A percentile compares a stretch with the other conserved stretches of the same genome.
These are phyloP conservation scores for Bruguiera gymnorhiza DNA, from an alignment of 345 rosid species.

Conservation along the genomic window DNA sequence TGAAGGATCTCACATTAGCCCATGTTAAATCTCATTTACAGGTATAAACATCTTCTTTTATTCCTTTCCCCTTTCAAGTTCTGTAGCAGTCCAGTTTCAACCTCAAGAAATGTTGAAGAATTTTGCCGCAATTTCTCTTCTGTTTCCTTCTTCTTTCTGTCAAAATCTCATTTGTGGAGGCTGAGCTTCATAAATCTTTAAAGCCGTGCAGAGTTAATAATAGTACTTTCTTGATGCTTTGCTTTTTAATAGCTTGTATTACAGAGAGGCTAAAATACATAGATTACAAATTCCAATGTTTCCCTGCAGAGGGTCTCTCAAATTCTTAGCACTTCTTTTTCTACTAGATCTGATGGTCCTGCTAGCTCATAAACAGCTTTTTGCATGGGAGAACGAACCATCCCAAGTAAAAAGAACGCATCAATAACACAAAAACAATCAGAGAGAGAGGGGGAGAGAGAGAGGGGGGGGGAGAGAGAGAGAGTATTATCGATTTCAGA, in stretches of 20 bases:
- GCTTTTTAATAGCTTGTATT: constrained; percentile 29
- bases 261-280: constrained; percentile 26
- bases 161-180: not conserved
- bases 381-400: constrained; percentile 72
- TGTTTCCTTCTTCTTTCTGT: not conserved
- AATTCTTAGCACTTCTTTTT: constrained; percentile 42
- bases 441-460: constrained; percentile 23
- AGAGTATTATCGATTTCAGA: constrained; percentile 33
- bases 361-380: constrained; percentile 57
- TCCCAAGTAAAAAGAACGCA: constrained; percentile 35
- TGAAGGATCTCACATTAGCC: constrained; percentile 96
- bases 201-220: constrained; percentile 11
- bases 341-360: constrained; percentile 80
- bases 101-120: not conserved
- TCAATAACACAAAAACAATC: constrained; percentile 33
- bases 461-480: constrained; percentile 12
- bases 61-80: not conserved
- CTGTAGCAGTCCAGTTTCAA: not conserved
- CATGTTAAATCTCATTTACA: constrained; percentile 98
- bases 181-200: not conserved
- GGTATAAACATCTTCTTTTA: constrained; percentile 37
- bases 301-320: constrained; percentile 43
- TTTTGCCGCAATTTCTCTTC: not conserved
- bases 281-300: constrained; percentile 50
- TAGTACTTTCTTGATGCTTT: constrained; percentile 14